Percentiles rank a stretch among this genome's conserved stretches.
phyloP scores from a whole-genome alignment of 495 filamentous ascomycete genomes.

The Neurospora cerealis region DNA sequence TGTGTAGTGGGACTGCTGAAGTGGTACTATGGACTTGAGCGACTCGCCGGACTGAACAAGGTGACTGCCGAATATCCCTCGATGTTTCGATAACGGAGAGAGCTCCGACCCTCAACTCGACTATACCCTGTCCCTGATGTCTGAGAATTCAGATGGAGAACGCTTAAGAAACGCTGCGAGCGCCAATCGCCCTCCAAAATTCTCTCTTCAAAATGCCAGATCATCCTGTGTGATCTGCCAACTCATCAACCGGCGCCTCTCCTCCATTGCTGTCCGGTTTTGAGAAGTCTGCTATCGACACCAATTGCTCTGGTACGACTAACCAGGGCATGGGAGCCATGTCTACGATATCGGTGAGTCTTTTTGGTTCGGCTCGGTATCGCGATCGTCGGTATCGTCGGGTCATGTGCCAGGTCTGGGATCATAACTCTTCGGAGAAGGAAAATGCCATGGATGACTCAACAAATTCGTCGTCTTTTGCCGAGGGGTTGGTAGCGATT shows the following conservation, averaged over 20 bases:
- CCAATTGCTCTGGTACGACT: neutral
- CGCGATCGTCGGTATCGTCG: neutral
- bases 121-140: neutral
- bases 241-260: neutral
- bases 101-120: neutral
- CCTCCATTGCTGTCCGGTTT: neutral
- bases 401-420: neutral
- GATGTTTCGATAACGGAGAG: neutral
- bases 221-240: neutral
- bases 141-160: neutral
- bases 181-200: neutral
- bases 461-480: neutral
- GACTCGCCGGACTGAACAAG: neutral
- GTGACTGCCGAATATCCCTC: neutral
- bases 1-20: neutral
- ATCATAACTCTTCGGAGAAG: neutral
- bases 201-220: neutral
- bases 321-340: neutral
- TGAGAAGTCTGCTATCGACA: neutral
- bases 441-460: neutral
- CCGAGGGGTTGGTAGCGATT: neutral
- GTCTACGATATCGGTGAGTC: neutral
- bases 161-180: neutral
- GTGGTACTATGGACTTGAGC: neutral
- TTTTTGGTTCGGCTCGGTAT: neutral